A percentile compares a stretch with the other conserved stretches of the same genome.
Evolutionary conservation across 352 stramenopile genomes (phyloP).

Genomic region (Globisporangium megalacanthum): DNA sequence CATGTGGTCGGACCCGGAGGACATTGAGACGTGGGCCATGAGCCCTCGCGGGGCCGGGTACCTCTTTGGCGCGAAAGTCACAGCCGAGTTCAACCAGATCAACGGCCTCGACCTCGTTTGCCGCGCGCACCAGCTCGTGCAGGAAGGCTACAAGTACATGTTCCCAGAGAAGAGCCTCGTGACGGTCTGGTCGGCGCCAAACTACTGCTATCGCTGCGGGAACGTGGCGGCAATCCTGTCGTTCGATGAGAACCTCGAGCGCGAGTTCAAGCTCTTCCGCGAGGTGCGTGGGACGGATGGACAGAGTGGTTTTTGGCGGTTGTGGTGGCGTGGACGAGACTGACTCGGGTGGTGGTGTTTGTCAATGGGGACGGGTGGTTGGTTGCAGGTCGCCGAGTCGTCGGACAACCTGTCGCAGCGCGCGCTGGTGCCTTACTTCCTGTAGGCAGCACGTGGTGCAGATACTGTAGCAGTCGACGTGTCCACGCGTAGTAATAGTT

Average conservation of each 20-base stretch:
- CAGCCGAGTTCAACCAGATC: conserved; percentile 89
- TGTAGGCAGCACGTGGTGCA: conserved; percentile 33
- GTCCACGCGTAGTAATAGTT: conserved; percentile 2
- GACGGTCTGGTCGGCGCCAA: conserved; percentile 78
- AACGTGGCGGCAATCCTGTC: conserved; percentile 80
- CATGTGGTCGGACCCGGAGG: conserved; percentile 97
- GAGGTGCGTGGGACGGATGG: conserved; percentile 35
- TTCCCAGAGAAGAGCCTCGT: conserved; percentile 82
- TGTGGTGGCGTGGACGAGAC: not conserved
- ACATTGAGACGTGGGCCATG: conserved; percentile 90
- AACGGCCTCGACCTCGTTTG: conserved; percentile 88
- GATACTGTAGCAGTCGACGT: not conserved
- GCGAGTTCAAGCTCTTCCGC: conserved; percentile 86
- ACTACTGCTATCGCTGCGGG: conserved; percentile 85
- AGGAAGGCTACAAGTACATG: conserved; percentile 92
- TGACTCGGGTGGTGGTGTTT: conserved; percentile 2
- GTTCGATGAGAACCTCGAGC: conserved; percentile 82
- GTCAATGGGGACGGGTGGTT: not conserved
- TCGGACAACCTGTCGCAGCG: conserved; percentile 74
- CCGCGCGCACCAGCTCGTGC: conserved; percentile 85
- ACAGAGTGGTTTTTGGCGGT: not conserved
- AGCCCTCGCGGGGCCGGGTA: conserved; percentile 86
- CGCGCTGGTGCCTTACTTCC: conserved; percentile 80
- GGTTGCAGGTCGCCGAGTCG: conserved; percentile 70
- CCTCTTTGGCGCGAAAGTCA: conserved; percentile 85